Percentiles rank a stretch among this genome's conserved stretches.
Evolutionary conservation across 208 protist species (phyloP).

Genomic region (Trypanosomatidae sp.): DNA sequence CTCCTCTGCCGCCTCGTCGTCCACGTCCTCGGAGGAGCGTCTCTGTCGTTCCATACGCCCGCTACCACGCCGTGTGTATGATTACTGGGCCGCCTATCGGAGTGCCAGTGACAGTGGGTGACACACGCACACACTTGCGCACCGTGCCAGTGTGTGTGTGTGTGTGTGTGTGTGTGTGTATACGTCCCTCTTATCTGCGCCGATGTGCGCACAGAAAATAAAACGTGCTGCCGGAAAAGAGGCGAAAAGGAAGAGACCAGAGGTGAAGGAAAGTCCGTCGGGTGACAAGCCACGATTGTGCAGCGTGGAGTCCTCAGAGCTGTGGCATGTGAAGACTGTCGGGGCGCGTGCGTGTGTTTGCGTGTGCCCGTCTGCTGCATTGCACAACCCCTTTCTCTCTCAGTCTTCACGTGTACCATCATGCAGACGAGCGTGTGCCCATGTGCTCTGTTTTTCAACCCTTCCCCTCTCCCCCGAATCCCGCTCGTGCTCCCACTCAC

Average conservation of each 20-base stretch:
- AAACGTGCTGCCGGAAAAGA: not conserved
- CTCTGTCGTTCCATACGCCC: conserved; percentile 3
- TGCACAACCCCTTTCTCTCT: not conserved
- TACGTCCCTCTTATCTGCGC: not conserved
- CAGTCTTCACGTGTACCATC: not conserved
- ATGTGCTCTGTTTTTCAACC: not conserved
- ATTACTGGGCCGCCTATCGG: conserved; percentile 40
- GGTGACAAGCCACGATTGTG: not conserved
- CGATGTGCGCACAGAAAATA: not conserved
- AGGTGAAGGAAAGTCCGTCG: not conserved
- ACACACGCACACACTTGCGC: not conserved
- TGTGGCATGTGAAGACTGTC: not conserved
- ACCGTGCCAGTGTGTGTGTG: not conserved
- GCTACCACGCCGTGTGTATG: conserved; percentile 26
- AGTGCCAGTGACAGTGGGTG: not conserved
- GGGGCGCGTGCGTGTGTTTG: not conserved
- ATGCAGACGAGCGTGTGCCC: not conserved
- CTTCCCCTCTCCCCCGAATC: not conserved
- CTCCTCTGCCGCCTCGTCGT: conserved; percentile 4
- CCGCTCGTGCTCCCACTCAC: not conserved
- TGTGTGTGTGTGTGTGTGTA: not conserved
- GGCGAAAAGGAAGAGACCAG: not conserved
- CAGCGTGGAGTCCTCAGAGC: not conserved
- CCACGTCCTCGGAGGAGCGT: conserved; percentile 9
- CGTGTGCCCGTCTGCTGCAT: not conserved